Evolutionary conservation across 805 yeast genomes (phyloP), one percentile per base, ranked within the genome.

Genomic region (Starmerella stigmatis): DNA sequence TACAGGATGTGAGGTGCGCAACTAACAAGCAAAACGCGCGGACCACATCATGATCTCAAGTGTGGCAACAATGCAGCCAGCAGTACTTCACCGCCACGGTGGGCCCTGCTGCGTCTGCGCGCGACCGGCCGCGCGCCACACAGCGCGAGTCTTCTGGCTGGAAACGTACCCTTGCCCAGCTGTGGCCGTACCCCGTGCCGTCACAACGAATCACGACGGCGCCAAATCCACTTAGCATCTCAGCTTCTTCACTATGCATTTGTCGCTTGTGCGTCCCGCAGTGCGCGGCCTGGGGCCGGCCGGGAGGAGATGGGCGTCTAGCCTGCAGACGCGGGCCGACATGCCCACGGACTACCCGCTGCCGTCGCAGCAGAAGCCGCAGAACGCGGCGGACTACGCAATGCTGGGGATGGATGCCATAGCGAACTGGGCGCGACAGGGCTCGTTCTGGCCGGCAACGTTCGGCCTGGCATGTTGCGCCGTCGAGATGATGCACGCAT

Each of bases 391-490:
- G 50, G 94, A 84, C 65, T 84, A 84, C 57, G 86, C 86, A 2
- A 71, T 84, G 61, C 83, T 94, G 15, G 75, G 88, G 17, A 67
- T 84, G 57, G 94, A 84, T 60, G 79, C 79, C 51, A 75, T 84
- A 51, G 86, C 86, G 53, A 80, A 80, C 68, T 84, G 94, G 94
- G 94, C 89, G 1, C 75, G 94, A 65, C 86, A 82, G 61, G 85
- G 94, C 22, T 81, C 92, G 1, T 84, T 84, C 64, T 84, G 94
- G 94, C 94, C 94, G 8, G 88, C 83, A 37, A 84, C 94, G 29
- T 84, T 84, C 64, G 94, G 94, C 27, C 70, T 84, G 60, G 94
- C 94, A 8, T 84, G 94, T 67, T 84, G 94, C 70, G 94, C 94
- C 50, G 94, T 84, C 33, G 94, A 84, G 67, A 84, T 84, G 94